Percentiles rank a stretch among this genome's conserved stretches.
Conservation (phyloP, 805 yeast genomes). For the Candida ascalaphidarum region DNA sequence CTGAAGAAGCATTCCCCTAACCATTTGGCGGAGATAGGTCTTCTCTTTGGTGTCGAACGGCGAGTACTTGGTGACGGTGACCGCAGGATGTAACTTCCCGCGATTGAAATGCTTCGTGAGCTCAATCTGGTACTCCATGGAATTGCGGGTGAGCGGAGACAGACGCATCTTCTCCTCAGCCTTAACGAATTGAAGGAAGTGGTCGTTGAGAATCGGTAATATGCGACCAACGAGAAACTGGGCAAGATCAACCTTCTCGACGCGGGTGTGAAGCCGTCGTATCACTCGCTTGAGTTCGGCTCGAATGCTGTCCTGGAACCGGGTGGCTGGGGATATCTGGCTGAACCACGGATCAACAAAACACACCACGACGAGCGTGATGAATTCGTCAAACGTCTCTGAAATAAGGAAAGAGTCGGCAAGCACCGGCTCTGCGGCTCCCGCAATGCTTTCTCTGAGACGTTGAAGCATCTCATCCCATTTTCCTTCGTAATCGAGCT, state of each 20-base stretch:
- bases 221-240: constrained; percentile 48
- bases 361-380: constrained; percentile 39
- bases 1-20: constrained; percentile 37
- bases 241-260: constrained; percentile 42
- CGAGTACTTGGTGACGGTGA: constrained; percentile 27
- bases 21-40: constrained; percentile 36
- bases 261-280: constrained; percentile 30
- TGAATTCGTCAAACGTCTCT: constrained; percentile 42
- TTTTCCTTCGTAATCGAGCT: too few species aligned
- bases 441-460: too few species aligned
- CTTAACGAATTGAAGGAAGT: constrained; percentile 42
- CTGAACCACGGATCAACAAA: constrained; percentile 53
- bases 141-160: constrained; percentile 2
- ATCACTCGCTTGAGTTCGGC: constrained; percentile 36
- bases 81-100: constrained; percentile 54
- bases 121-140: constrained; percentile 30
- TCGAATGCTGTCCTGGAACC: constrained; percentile 32
- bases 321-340: constrained; percentile 26
- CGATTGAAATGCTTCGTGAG: constrained; percentile 37
- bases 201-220: constrained; percentile 60
- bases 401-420: constrained; percentile 47
- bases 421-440: constrained; percentile 20
- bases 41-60: constrained; percentile 31
- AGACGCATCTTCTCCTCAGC: constrained; percentile 28
- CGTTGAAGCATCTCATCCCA: too few species aligned